Evolutionary conservation across 306 rosid genomes (phyloP).

Genomic region (Calophaca sinica): DNA sequence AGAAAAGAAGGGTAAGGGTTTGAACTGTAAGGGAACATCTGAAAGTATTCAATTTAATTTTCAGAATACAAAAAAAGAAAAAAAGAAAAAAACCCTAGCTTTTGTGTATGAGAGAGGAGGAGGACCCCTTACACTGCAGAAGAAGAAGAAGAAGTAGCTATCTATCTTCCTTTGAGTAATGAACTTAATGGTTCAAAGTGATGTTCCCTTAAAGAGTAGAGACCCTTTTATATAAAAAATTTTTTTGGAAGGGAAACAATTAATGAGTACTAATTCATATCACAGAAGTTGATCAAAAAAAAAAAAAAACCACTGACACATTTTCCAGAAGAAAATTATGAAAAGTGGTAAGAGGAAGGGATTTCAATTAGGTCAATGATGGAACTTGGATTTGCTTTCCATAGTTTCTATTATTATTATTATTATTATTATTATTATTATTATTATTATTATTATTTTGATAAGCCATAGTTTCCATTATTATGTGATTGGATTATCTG

Average conservation of each 20-base stretch:
- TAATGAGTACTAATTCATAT: constrained; percentile 23
- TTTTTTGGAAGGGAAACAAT: constrained; percentile 10
- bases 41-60: constrained; percentile 8
- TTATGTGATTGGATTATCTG: constrained; percentile 11
- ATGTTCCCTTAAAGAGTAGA: constrained; percentile 15
- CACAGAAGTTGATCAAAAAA: neutral
- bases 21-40: constrained; percentile 65
- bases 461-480: neutral
- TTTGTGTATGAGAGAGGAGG: constrained; percentile 6
- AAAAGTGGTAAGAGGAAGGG: neutral
- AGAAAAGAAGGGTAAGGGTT: constrained; percentile 63
- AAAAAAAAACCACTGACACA: constrained; percentile 27
- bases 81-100: constrained; percentile 48
- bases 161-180: constrained; percentile 48
- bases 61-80: neutral
- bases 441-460: neutral
- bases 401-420: constrained; percentile 17
- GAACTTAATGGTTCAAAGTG: constrained; percentile 42
- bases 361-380: constrained; percentile 46
- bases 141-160: constrained; percentile 40
- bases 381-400: constrained; percentile 40
- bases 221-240: constrained; percentile 47
- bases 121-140: constrained; percentile 38
- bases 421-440: neutral
- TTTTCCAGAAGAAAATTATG: constrained; percentile 26